Evolutionary conservation across 2,329 filamentous ascomycete genomes (phyloP), one percentile per base, ranked within the genome.

Genomic region (Paramyrothecium sp.): DNA sequence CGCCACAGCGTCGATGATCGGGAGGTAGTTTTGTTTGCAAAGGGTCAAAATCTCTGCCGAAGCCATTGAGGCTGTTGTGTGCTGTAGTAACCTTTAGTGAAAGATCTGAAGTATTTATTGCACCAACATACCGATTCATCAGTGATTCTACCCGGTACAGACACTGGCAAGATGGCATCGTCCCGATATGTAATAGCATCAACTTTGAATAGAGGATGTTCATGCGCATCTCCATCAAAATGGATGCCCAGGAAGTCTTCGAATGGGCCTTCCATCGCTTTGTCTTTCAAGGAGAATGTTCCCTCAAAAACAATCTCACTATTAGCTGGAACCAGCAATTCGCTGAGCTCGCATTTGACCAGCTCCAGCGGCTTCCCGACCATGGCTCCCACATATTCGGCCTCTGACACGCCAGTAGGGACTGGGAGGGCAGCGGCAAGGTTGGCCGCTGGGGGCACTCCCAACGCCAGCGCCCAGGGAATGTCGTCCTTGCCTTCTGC

Each of bases 251-350:
- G 66, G 64, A 67, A 67, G 23, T 80, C 81, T 0, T 78, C 80
- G 64, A 82, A 82, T 0, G 81, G 81, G 0, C 80, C 81, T 55
- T 83, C 81, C 0, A 63, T 63, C 0, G 58, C 76, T 0, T 77
- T 80, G 34, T 76, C 61, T 0, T 53, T 62, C 3, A 62, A 38
- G 1, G 68, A 59, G 57, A 60, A 59, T 1, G 73, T 75, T 1
- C 81, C 80, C 53, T 83, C 80, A 1, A 83, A 65, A 0, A 83
- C 74, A 49, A 83, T 82, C 61, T 83, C 80, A 0, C 70, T 65
- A 53, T 75, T 81, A 0, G 80, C 80, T 0, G 81, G 81, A 2
- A 83, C 78, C 7, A 71, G 64, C 0, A 83, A 61, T 21, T 77
- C 69, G 58, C 78, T 83, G 0, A 74, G 77, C 23, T 82, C 80